Conservation (phyloP, 1,284 basidiomycete species). For the Phenoliferia sp. region DNA sequence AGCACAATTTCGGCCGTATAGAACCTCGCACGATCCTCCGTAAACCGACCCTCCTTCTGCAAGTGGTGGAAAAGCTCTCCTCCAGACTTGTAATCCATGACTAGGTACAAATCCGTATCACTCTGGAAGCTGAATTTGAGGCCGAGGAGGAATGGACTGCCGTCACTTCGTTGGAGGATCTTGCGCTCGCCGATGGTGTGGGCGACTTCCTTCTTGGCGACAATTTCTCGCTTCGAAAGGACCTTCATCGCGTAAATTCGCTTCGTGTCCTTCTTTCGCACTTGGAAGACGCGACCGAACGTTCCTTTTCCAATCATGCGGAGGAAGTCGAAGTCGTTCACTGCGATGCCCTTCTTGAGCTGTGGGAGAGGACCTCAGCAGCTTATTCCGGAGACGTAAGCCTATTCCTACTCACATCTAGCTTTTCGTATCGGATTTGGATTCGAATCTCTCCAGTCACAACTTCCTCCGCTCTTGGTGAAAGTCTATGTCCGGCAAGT, state of each 20-base stretch:
- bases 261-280: slow-evolving; percentile 93
- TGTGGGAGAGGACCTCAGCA: not conserved
- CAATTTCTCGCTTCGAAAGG: slow-evolving; percentile 95
- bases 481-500: slow-evolving; percentile 9
- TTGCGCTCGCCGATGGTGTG: slow-evolving; percentile 99
- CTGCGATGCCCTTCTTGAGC: slow-evolving; percentile 40
- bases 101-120: slow-evolving; percentile 88
- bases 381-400: slow-evolving; percentile 12
- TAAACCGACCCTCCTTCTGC: slow-evolving; percentile 88
- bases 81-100: slow-evolving; percentile 98
- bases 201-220: slow-evolving; percentile 97
- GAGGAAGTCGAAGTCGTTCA: slow-evolving; percentile 89
- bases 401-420: slow-evolving; percentile 72
- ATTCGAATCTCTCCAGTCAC: slow-evolving; percentile 91
- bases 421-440: slow-evolving; percentile 88
- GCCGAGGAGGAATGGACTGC: slow-evolving; percentile 95
- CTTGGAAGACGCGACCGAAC: slow-evolving; percentile 99
- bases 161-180: slow-evolving; percentile 89
- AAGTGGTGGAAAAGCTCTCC: slow-evolving; percentile 98
- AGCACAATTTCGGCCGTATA: slow-evolving; percentile 93
- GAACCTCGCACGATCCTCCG: slow-evolving; percentile 86
- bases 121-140: slow-evolving; percentile 99
- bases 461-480: slow-evolving; percentile 49
- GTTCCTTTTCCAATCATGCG: slow-evolving; percentile 98
- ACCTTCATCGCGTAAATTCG: slow-evolving; percentile 99